Base-by-base conservation (phyloP, 1,139 yeast species). In the Candida smagusa region DNA sequence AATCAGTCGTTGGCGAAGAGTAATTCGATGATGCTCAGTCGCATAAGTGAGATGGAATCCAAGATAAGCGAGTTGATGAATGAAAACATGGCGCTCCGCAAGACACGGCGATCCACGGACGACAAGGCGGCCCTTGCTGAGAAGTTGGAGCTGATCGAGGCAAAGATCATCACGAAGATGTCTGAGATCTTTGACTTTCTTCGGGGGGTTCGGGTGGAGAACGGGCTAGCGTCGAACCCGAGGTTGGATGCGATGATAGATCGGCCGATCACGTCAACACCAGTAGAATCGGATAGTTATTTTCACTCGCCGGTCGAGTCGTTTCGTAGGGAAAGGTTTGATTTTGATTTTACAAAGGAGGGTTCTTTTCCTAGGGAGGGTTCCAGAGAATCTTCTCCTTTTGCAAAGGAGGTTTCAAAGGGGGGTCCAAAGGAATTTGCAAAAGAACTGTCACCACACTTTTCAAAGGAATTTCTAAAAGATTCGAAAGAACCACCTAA, bases 1-100 rank as follows among this genome's bases (percentile, higher is more conserved):
- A 81, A 81, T 54, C 65, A 65, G 42, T 68, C 74, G 12, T 56
- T 82, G 28, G 84, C 84, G 1, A 72, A 69, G 45, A 74, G 72
- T 39, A 81, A 80, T 52, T 70, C 80, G 6, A 54, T 68, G 16
- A 59, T 81, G 53, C 61, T 72, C 60, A 51, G 68, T 26, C 74
- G 66, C 43, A 62, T 81, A 12, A 58, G 71, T 2, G 77, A 72
- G 22, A 56, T 82, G 56, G 86, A 81, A 50, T 49, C 57, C 9
- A 71, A 36, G 30, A 42, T 49, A 9, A 37, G 39, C 8, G 50
- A 42, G 9, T 39, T 49, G 32, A 37, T 40, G 21, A 39, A 41
- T 13, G 53, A 49, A 25, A 49, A 49, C 33, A 37, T 37, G 35
- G 42, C 39, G 12, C 34, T 48, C 7, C 37, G 39, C 30, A 43